Percentiles rank a stretch among this genome's conserved stretches.
phyloP scores from a whole-genome alignment of 768 basidiomycete species.

The Nidula microcarpa region DNA sequence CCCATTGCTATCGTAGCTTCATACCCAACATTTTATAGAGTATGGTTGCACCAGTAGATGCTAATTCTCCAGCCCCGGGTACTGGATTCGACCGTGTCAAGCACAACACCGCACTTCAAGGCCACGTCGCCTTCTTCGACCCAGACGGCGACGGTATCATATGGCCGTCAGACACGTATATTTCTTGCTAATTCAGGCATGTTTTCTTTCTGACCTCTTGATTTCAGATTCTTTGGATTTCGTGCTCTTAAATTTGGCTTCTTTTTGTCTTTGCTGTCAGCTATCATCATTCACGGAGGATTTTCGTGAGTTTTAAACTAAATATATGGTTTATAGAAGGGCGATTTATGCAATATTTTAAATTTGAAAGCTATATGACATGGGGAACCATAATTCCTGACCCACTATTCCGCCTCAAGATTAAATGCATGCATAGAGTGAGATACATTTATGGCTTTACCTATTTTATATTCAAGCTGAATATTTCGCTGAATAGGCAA shows the following conservation, averaged over 20 bases:
- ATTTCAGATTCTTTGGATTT: slow-evolving; percentile 31
- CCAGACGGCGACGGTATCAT: slow-evolving; percentile 40
- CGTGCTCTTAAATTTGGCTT: slow-evolving; percentile 34
- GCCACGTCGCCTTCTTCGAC: slow-evolving; percentile 45
- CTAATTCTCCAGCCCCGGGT: slow-evolving; percentile 20
- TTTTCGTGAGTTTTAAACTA: slow-evolving; percentile 32
- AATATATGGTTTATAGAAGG: too few species aligned
- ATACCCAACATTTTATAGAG: not conserved
- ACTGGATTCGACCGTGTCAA: slow-evolving; percentile 22
- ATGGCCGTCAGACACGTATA: slow-evolving; percentile 43
- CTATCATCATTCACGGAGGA: slow-evolving; percentile 31
- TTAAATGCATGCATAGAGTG: slow-evolving; percentile 36
- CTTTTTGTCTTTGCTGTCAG: slow-evolving; percentile 29
- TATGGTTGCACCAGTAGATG: slow-evolving; percentile 31
- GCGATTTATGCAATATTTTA: too few species aligned
- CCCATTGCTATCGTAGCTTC: too few species aligned
- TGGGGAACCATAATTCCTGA: slow-evolving; percentile 34
- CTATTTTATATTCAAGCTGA: not conserved
- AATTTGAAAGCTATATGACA: slow-evolving; percentile 24
- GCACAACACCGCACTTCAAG: slow-evolving; percentile 33
- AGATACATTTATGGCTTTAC: slow-evolving; percentile 1
- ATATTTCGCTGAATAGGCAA: slow-evolving; percentile 20
- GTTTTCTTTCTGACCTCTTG: too few species aligned
- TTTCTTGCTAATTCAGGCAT: not conserved
- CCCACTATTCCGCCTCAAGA: slow-evolving; percentile 38